Evolutionary conservation across 164 flowering plant genomes (phyloP).

Genomic region (Taxillus chinensis): DNA sequence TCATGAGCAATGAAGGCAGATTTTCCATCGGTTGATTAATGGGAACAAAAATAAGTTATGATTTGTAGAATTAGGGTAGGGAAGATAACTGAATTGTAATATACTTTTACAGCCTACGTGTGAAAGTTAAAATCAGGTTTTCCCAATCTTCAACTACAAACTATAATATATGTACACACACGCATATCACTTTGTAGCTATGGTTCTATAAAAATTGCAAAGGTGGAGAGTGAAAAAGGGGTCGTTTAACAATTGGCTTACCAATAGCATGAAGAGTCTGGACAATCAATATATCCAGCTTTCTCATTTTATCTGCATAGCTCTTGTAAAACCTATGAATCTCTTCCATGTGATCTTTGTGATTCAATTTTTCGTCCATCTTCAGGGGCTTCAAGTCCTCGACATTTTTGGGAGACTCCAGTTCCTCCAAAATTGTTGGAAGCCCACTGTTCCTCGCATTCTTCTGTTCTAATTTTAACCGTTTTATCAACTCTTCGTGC

Average conservation of each 20-base stretch:
- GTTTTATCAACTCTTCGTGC: conserved; percentile 30
- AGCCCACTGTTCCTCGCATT: conserved; percentile 31
- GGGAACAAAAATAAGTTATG: no score
- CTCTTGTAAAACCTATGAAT: conserved; percentile 43
- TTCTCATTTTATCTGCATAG: conserved; percentile 46
- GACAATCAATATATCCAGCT: conserved; percentile 44
- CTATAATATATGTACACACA: no score
- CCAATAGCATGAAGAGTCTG: conserved; percentile 53
- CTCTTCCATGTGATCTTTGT: conserved; percentile 31
- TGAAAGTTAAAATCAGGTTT: no score
- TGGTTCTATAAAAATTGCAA: no score
- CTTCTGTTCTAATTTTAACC: conserved; percentile 38
- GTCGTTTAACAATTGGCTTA: conserved; percentile 14
- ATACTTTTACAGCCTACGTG: no score
- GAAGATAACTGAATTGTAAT: no score
- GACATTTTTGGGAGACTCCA: conserved; percentile 24
- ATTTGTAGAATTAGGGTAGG: no score
- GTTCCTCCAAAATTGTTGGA: conserved; percentile 55
- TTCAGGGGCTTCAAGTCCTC: conserved; percentile 39
- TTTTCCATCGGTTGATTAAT: no score
- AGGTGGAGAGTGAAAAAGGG: not conserved
- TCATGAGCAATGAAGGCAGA: no score
- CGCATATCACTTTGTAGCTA: no score
- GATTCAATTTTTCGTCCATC: conserved; percentile 31
- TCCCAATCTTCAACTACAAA: no score